Evolutionary conservation across 345 rosid genomes (phyloP).

Genomic region (Pistacia atlantica): DNA sequence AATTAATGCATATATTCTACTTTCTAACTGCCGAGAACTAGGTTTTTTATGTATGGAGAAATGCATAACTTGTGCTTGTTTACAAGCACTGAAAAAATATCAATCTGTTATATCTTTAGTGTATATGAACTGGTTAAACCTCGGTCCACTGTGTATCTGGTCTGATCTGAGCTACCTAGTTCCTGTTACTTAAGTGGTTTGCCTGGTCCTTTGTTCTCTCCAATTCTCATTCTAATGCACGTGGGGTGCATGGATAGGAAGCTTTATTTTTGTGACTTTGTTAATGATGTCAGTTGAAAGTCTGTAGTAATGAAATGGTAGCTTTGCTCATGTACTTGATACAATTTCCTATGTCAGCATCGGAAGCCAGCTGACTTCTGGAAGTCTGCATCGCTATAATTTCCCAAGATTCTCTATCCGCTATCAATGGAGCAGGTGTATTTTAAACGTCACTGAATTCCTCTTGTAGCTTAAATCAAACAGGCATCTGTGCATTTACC

Average conservation of each 20-base stretch:
- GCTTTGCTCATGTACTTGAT: slow-evolving; percentile 7
- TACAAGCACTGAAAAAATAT: not conserved
- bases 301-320: not conserved
- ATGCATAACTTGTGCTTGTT: not conserved
- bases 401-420: not conserved
- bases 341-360: slow-evolving; percentile 39
- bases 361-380: slow-evolving; percentile 60
- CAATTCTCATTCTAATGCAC: not conserved
- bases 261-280: not conserved
- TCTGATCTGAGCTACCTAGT: not conserved
- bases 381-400: slow-evolving; percentile 45
- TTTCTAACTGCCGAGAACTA: not conserved
- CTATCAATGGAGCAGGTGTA: not conserved
- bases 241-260: not conserved
- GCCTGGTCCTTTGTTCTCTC: not conserved
- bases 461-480: not conserved
- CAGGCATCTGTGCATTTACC: too few relatives aligned
- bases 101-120: not conserved
- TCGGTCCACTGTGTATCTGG: not conserved
- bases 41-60: not conserved
- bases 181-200: not conserved
- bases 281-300: not conserved
- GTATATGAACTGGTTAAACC: not conserved
- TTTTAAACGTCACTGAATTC: not conserved
- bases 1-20: not conserved